Evolutionary conservation across 169 alveolate species (phyloP).

Genomic region (Plasmodium sp.): DNA sequence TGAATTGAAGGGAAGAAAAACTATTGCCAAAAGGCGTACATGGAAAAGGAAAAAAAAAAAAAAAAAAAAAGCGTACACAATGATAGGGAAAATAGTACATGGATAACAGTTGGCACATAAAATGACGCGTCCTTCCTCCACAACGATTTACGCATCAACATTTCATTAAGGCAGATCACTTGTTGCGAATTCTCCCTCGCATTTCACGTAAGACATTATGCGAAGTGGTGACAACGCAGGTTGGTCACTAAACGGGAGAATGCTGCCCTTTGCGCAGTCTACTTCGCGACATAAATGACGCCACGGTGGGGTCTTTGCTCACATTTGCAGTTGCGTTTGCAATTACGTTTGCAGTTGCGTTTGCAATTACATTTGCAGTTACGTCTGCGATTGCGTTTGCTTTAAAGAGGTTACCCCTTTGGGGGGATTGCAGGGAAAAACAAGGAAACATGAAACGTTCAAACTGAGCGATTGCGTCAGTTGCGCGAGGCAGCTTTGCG

Average conservation of each 20-base stretch:
- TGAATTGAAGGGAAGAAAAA: background rate
- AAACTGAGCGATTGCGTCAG: background rate
- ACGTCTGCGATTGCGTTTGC: background rate
- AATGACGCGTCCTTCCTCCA: background rate
- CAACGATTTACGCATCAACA: background rate
- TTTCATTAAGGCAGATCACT: background rate
- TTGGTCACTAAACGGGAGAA: background rate
- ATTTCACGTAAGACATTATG: background rate
- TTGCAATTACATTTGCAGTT: background rate
- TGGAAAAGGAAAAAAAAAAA: background rate
- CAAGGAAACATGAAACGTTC: background rate
- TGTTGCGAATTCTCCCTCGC: background rate
- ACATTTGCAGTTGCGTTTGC: background rate
- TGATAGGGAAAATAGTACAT: background rate
- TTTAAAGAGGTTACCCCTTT: background rate
- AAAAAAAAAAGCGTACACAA: background rate
- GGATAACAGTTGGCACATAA: background rate
- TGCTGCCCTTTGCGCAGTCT: background rate
- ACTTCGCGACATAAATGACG: background rate
- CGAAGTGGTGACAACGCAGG: background rate
- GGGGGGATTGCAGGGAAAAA: background rate
- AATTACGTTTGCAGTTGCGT: background rate
- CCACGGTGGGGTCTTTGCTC: background rate
- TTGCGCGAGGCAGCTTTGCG: background rate
- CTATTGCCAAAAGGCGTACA: background rate